Evolutionary conservation across 208 protist species (phyloP), one percentile per base, ranked within the genome.

Genomic region (Trypanosoma avium): DNA sequence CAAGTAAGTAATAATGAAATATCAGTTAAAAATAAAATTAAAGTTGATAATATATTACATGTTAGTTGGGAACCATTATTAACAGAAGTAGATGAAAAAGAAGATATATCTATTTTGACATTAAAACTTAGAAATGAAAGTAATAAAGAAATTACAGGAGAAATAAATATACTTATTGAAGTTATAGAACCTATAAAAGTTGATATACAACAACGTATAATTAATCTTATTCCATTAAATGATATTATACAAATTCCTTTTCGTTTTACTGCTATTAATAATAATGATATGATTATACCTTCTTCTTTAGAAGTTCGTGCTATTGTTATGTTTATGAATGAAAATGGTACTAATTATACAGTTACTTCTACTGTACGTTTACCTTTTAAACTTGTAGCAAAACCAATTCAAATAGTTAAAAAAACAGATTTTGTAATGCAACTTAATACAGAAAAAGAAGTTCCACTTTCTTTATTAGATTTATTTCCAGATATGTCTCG

Each of bases 401-500:
- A 63, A 1, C 62, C 82, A 0, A 75, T 94, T 53, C 54, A 83
- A 12, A 81, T 86, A 0, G 67, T 97, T 10, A 93, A 95, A 68
- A 84, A 70, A 54, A 67, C 77, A 9, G 71, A 64, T 24, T 94
- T 94, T 56, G 79, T 80, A 21, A 19, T 98, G 7, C 97, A 97
- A 48, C 53, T 98, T 49, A 94, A 98, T 73, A 95, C 93, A 3
- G 79, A 97, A 55, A 75, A 79, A 46, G 50, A 67, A 8, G 68
- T 82, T 4, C 81, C 89, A 8, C 83, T 81, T 1, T 84, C 86
- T 2, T 77, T 98, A 21, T 15, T 66, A 10, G 69, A 86, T 2
- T 70, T 98, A 17, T 98, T 97, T 62, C 33, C 77, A 2, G 96
- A 98, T 57, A 57, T 98, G 67, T 40, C 60, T 0, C 56, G 61